These are phyloP conservation scores for Calonectria crousiana DNA, from an alignment of 2,329 filamentous ascomycete genomes.

Conservation along the genomic window DNA sequence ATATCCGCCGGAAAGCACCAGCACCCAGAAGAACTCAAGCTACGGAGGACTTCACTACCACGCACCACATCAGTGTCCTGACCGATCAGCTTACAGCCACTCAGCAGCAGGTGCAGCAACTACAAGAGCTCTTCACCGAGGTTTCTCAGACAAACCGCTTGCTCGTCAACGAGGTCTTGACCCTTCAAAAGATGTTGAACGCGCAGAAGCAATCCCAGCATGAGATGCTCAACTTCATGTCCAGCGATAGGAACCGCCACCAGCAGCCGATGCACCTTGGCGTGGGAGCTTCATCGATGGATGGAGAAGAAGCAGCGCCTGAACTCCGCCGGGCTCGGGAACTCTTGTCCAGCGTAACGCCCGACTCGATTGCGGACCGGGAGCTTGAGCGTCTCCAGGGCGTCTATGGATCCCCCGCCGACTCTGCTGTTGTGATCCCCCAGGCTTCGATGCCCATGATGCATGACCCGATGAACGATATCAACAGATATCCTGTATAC, in stretches of 20 bases:
- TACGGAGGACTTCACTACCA: constrained; percentile 80
- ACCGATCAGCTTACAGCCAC: constrained; percentile 90
- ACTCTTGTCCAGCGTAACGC: constrained; percentile 64
- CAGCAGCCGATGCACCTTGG: constrained; percentile 49
- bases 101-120: constrained; percentile 89
- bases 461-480: constrained; percentile 67
- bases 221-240: constrained; percentile 68
- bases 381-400: constrained; percentile 69
- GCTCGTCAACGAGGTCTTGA: constrained; percentile 71
- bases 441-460: constrained; percentile 60
- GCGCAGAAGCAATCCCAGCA: constrained; percentile 69
- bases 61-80: constrained; percentile 89
- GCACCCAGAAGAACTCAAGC: constrained; percentile 82
- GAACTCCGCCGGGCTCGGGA: constrained; percentile 70
- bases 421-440: constrained; percentile 61
- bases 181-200: constrained; percentile 71
- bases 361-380: constrained; percentile 65
- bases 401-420: constrained; percentile 66
- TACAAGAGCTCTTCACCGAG: constrained; percentile 88
- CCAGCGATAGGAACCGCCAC: constrained; percentile 55
- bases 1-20: constrained; percentile 94
- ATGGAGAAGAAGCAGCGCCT: constrained; percentile 62
- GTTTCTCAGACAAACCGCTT: constrained; percentile 74
- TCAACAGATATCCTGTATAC: constrained; percentile 79
- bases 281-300: constrained; percentile 53